Base-by-base conservation (phyloP, 257 asterid genomes). In the Rhazya stricta region DNA sequence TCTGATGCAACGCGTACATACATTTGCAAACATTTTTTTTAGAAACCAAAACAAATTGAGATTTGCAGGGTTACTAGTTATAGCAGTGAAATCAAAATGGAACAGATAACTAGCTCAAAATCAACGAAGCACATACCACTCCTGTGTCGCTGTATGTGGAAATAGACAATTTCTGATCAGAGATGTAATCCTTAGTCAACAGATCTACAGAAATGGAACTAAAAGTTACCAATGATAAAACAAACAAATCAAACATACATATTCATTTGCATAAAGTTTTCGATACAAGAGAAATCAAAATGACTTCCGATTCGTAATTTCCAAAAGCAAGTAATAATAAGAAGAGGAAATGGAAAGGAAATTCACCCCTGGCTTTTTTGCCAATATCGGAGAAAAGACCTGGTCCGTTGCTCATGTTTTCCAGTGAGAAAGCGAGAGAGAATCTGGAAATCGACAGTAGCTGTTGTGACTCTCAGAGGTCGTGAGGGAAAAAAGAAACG, bases 351-450 rank as follows among this genome's bases (percentile, higher is more conserved):
- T 36, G 12, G 78, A 72, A 82, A 46, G 51, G 23, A 56, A 41
- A 72, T 76, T 34, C 76, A 88, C 99, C 99, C 92, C 84, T 92
- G 83, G 99, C 97, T 79, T 85, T 89, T 85, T 87, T 94, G 88
- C 97, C 99, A 71, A 94, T 88, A 80, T 92, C 96, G 32, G 96
- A 81, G 91, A 90, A 92, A 77, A 92, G 96, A 43, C 97, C 97
- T n/a, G 97, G 99, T 60, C 97, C 99, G 61, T 65, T 89, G 86
- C 94, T 92, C 98, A 94, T 94, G 46, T 85, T 76, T 77, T 42
- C 27, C 54, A 11, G 75, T 39, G 69, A 9, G 75, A 80, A 39
- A 53, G 78, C 30, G 80, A 63, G 71, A 79, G 41, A 61, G 85
- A 60, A 76, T 75, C 71, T 12, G 76, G 73, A 42, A 41, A 78